Evolutionary conservation across 1,139 yeast species (phyloP), one percentile per base, ranked within the genome.

Genomic region (Wickerhamomyces sp.): DNA sequence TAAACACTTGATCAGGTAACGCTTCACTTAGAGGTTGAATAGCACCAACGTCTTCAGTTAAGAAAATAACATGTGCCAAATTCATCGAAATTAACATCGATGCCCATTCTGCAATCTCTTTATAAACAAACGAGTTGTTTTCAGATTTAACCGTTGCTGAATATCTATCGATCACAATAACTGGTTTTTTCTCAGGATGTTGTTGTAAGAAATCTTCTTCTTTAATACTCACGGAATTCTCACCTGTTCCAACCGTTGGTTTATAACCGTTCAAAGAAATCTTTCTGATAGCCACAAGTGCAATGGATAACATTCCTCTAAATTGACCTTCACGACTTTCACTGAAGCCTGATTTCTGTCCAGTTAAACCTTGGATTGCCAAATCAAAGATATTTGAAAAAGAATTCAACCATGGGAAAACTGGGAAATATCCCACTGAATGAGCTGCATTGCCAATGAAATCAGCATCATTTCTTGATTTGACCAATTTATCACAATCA

Each of bases 271-370:
- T 58, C 24, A 88, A 50, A 33, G 96, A 87, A 9, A 87, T 71
- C 17, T 73, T 74, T 45, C 89, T 70, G 19, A 91, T 68, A 0
- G 95, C 89, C 48, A 75, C 76, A 16, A 81, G 63, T 0, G 95
- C 72, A 28, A 89, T 73, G 33, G 76, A 72, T 30, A 91, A 70
- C 78, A 91, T 89, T 46, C 81, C 80, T 57, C 85, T 80, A 44
- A 84, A 72, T 55, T 88, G 96, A 0, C 84, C 66, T 45, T 91
- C 97, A 40, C 79, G 79, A 1, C 87, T 68, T 55, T 91, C 97
- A 21, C 94, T 76, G 36, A 91, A 67, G 0, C 97, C 97, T 2
- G 96, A 82, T 52, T 87, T 87, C 57, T 88, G 96, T 0, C 98
- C 98, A 2, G 96, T 88, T 30, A 91, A 57, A 36, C 96, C 91